Evolutionary conservation across 495 filamentous ascomycete species (phyloP).

Genomic region (Pseudotulostoma volvatum): DNA sequence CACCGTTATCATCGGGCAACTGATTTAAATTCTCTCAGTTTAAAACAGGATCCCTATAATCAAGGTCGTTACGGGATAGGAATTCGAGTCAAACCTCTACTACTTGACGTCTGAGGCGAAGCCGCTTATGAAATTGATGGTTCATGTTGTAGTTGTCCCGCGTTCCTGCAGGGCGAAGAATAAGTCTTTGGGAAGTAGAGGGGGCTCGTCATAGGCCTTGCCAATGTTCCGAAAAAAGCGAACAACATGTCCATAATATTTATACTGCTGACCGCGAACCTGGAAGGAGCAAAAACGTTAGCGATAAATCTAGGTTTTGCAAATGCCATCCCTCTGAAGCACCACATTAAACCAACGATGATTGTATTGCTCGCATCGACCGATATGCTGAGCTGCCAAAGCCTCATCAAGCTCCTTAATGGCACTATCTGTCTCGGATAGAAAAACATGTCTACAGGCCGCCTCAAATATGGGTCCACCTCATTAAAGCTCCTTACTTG

Average conservation of each 20-base stretch:
- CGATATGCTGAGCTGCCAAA: background rate
- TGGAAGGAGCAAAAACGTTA: background rate
- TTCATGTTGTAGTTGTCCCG: background rate
- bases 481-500: background rate
- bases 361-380: background rate
- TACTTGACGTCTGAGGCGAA: slow-evolving; percentile 1
- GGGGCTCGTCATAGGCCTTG: background rate
- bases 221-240: background rate
- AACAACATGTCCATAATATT: slow-evolving; percentile 1
- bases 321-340: background rate
- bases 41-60: background rate
- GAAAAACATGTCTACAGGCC: background rate
- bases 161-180: background rate
- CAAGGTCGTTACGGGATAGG: background rate
- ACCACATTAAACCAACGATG: background rate
- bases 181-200: slow-evolving; percentile 11
- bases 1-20: background rate
- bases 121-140: background rate
- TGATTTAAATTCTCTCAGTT: background rate
- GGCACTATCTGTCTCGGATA: background rate
- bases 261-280: slow-evolving; percentile 1
- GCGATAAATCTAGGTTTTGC: too few relatives aligned
- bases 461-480: background rate
- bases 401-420: background rate
- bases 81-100: background rate